Base-by-base conservation (phyloP, 2,329 filamentous ascomycete genomes). In the Westerdykella sp. region DNA sequence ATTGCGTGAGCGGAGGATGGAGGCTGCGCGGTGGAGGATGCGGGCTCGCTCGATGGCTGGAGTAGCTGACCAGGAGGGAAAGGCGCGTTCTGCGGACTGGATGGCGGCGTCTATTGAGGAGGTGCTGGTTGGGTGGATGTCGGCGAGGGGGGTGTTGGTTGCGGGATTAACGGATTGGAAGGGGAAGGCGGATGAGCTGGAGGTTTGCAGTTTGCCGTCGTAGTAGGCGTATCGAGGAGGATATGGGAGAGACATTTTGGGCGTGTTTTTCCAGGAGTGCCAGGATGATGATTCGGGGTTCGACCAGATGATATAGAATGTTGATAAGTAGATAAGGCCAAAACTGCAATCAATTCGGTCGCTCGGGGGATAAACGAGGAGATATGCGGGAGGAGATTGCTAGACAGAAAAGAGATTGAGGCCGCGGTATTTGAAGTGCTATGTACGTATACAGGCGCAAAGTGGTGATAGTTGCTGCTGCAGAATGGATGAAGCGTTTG, bases 91-190 rank as follows among this genome's bases (percentile, higher is more conserved):
- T 34, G 85, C 88, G 34, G 87, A 82, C 42, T 76, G 67, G 50
- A 95, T 75, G 36, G 87, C 86, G 13, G 79, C 75, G 62, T 93
- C 80, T 61, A 93, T 73, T 57, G 87, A 80, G 44, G 74, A 62
- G 16, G 73, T 67, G 0, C 85, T 83, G 14, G 87, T 85, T 28
- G 78, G 74, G 67, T 87, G 79, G 60, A 95, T 80, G 53, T 82
- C 80, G 50, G 85, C 85, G 40, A 91, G 66, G 5, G 83, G 76
- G 49, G 77, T 72, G 44, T 76, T 80, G 34, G 80, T 89, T 39
- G 87, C 80, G 32, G 88, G 88, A 62, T 93, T 77, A 62, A 91
- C 73, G 23, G 84, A 80, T 49, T 81, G 72, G 69, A 93, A 91
- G 37, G 81, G 81, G 46, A 74, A 73, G 34, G 75, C 70, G 9